Percentiles rank a stretch among this genome's conserved stretches.
These are phyloP conservation scores for Agaricus sinodeliciosus DNA, from an alignment of 768 basidiomycete genomes.

Conservation along the genomic window DNA sequence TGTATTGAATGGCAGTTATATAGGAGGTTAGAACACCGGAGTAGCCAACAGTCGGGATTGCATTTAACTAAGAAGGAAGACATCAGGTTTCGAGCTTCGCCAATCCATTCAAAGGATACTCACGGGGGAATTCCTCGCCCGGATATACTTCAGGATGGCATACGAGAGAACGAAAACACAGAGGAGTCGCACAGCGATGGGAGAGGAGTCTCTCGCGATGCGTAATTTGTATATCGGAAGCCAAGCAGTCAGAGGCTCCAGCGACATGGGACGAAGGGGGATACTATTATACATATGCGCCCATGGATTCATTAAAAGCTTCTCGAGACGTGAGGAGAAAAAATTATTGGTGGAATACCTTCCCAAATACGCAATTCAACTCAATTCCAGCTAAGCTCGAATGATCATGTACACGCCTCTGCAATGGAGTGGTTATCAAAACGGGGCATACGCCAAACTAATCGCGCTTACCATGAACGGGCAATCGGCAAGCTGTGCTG, in stretches of 20 bases:
- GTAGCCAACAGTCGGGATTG: slow-evolving; percentile 13
- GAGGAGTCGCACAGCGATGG: background rate
- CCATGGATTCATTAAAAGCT: background rate
- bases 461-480: too few relatives aligned
- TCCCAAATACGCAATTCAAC: too few relatives aligned
- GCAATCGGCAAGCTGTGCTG: too few relatives aligned
- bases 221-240: background rate
- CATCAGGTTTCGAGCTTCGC: background rate
- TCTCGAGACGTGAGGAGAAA: background rate
- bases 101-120: background rate
- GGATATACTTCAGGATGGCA: background rate
- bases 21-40: slow-evolving; percentile 10
- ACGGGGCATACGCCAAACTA: too few relatives aligned
- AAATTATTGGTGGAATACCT: too few relatives aligned
- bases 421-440: too few relatives aligned
- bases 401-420: too few relatives aligned
- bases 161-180: background rate
- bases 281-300: background rate
- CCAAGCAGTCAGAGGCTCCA: background rate
- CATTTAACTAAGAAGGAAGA: slow-evolving; percentile 5
- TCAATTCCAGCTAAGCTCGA: too few relatives aligned
- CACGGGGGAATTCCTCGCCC: background rate
- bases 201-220: background rate
- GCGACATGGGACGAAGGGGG: background rate
- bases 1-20: slow-evolving; percentile 9